Evolutionary conservation across 2,329 filamentous ascomycete genomes (phyloP).

Genomic region (Ilyonectria destructans): DNA sequence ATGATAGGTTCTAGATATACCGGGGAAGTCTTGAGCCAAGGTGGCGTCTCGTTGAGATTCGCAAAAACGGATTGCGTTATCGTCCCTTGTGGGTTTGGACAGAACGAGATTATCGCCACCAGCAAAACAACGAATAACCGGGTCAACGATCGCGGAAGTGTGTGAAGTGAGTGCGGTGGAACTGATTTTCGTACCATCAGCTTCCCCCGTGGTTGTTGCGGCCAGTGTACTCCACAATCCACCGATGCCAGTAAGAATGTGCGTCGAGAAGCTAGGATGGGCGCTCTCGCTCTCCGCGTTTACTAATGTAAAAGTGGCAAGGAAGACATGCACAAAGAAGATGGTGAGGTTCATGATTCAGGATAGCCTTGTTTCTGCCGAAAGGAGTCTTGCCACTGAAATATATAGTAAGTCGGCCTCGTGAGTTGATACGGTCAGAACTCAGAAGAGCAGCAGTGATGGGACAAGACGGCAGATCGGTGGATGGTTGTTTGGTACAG

Average conservation of each 20-base stretch:
- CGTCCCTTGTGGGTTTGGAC: neutral
- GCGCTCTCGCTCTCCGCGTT: neutral
- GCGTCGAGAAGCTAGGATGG: neutral
- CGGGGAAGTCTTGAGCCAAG: neutral
- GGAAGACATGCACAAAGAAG: constrained; percentile 1
- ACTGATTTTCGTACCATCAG: neutral
- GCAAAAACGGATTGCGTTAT: neutral
- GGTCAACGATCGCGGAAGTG: neutral
- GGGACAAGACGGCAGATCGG: neutral
- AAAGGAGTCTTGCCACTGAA: neutral
- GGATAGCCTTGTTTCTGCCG: neutral
- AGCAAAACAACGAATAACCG: neutral
- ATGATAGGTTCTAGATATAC: neutral
- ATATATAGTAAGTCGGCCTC: neutral
- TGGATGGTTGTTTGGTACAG: constrained; percentile 3
- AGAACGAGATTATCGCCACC: neutral
- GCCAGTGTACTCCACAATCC: neutral
- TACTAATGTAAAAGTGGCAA: neutral
- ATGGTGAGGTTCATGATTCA: neutral
- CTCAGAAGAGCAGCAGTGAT: neutral
- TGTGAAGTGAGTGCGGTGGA: neutral
- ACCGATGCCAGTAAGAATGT: neutral
- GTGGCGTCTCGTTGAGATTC: neutral
- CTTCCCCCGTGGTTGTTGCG: neutral
- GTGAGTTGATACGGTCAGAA: neutral